A percentile compares a stretch with the other conserved stretches of the same genome.
phyloP scores from a whole-genome alignment of 345 rosid genomes.

The Eucalyptus marginata region DNA sequence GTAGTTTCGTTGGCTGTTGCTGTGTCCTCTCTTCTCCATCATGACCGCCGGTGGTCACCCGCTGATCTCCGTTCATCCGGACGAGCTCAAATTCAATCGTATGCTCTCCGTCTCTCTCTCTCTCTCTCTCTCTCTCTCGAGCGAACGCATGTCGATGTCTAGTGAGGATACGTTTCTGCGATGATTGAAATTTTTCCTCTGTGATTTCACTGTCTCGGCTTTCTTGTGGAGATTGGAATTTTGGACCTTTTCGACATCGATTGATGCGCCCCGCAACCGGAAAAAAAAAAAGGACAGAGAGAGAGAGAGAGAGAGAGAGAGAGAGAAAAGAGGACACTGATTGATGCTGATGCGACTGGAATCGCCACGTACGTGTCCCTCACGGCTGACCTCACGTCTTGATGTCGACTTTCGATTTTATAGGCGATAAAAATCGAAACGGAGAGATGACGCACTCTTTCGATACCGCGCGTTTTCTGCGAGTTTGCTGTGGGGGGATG shows the following conservation, averaged over 20 bases:
- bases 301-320: accelerated
- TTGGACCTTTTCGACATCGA: neutral
- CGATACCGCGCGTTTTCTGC: neutral
- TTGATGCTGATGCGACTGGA: neutral
- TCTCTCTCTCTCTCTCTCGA: no score
- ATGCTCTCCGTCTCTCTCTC: slow-evolving; percentile 1
- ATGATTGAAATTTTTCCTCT: neutral
- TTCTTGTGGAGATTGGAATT: neutral
- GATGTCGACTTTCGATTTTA: neutral
- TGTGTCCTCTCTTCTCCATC: neutral
- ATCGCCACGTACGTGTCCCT: neutral
- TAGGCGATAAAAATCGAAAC: neutral
- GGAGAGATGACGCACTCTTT: neutral
- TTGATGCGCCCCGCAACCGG: neutral
- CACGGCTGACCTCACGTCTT: neutral
- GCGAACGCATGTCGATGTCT: neutral
- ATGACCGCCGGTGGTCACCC: slow-evolving; percentile 42
- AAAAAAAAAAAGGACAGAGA: accelerated
- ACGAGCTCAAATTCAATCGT: slow-evolving; percentile 83
- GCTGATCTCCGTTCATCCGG: slow-evolving; percentile 88
- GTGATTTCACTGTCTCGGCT: neutral
- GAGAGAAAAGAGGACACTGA: neutral
- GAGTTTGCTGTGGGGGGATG: neutral
- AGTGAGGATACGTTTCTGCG: neutral
- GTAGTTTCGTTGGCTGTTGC: neutral